phyloP scores from a whole-genome alignment of 257 asterid species.

The Haberlea rhodopensis region DNA sequence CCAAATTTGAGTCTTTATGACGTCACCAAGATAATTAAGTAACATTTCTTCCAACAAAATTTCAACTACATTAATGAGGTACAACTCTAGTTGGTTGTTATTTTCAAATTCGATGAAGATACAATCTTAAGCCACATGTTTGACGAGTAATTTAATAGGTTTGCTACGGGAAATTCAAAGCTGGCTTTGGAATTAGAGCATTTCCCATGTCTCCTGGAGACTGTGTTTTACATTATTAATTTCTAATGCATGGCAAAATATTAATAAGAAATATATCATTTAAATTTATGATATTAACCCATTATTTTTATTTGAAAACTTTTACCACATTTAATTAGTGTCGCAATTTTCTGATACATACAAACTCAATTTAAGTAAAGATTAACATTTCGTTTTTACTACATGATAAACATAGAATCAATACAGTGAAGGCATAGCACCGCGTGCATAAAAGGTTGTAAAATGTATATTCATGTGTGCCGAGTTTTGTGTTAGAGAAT shows the following conservation, averaged over 20 bases:
- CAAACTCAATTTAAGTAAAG: too few species aligned
- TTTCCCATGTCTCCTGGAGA: constrained; percentile 77
- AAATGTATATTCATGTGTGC: too few species aligned
- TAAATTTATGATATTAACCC: not conserved
- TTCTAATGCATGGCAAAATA: not conserved
- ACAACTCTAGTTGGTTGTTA: not conserved
- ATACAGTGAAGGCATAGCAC: too few species aligned
- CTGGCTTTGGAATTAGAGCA: constrained; percentile 59
- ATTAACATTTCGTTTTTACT: too few species aligned
- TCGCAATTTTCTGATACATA: too few species aligned
- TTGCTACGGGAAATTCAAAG: constrained; percentile 47
- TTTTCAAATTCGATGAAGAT: constrained; percentile 42
- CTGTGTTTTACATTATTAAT: constrained; percentile 30
- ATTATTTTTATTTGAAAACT: too few species aligned
- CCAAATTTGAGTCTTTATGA: too few species aligned
- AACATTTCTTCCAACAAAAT: not conserved
- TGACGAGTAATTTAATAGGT: constrained; percentile 24
- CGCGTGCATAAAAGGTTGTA: too few species aligned
- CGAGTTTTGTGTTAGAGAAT: too few species aligned
- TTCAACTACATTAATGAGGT: not conserved
- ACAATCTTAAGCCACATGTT: constrained; percentile 30
- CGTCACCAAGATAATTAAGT: too few species aligned
- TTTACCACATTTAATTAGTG: too few species aligned
- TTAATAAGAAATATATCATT: not conserved
- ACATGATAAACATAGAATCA: too few species aligned